A percentile compares a stretch with the other conserved stretches of the same genome.
These are phyloP conservation scores for Bryoglossum gracile DNA, from an alignment of 495 filamentous ascomycete species.

Conservation along the genomic window DNA sequence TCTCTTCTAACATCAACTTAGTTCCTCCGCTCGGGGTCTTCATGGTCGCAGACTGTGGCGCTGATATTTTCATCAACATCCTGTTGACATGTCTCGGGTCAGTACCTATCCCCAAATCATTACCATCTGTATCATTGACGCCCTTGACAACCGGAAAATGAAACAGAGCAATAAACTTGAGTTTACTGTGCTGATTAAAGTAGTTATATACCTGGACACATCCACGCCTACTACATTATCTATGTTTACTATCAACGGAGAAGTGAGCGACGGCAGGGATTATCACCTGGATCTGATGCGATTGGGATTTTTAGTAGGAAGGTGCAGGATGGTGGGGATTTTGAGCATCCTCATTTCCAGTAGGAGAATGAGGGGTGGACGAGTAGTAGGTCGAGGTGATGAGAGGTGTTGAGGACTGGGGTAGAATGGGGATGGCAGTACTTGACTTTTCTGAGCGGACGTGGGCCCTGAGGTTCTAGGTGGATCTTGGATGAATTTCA, in stretches of 20 bases:
- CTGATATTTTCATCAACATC: conserved; percentile 89
- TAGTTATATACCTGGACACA: conserved; percentile 70
- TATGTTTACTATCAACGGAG: conserved; percentile 77
- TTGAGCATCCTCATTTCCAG: too few relatives aligned
- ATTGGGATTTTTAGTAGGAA: conserved; percentile 76
- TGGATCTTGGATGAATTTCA: too few relatives aligned
- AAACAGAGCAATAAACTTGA: neutral
- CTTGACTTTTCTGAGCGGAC: too few relatives aligned
- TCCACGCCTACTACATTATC: conserved; percentile 89
- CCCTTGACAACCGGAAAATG: neutral
- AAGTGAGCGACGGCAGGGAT: conserved; percentile 48
- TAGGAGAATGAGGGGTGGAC: too few relatives aligned
- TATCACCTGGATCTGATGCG: conserved; percentile 39
- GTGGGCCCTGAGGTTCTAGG: too few relatives aligned
- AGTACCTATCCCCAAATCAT: conserved; percentile 25
- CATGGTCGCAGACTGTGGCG: conserved; percentile 80
- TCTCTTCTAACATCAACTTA: conserved; percentile 5
- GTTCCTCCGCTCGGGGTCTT: conserved; percentile 77
- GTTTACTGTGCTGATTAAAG: neutral
- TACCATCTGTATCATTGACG: neutral
- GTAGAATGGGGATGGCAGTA: too few relatives aligned
- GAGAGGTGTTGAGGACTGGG: too few relatives aligned
- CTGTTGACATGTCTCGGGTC: conserved; percentile 77
- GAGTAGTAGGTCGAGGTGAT: too few relatives aligned
- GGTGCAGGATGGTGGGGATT: conserved; percentile 63